Percentiles rank a stretch among this genome's conserved stretches.
phyloP scores from a whole-genome alignment of 805 yeast genomes.

The Barnettozyma sucrosica region DNA sequence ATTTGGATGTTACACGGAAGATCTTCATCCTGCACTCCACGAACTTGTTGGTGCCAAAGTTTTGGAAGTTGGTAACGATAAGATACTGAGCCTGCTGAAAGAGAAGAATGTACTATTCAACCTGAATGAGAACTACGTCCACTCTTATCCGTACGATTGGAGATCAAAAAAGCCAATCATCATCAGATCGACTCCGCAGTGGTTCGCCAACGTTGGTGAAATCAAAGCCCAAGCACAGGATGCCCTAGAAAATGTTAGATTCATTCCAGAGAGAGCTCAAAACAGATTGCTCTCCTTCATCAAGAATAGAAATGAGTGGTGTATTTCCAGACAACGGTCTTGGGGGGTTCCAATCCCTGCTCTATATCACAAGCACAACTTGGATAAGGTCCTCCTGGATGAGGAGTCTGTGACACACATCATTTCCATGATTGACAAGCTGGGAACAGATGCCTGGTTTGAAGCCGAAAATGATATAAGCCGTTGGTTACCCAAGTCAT shows the following conservation, averaged over 20 bases:
- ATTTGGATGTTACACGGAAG: conserved; percentile 57
- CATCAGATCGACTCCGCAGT: conserved; percentile 92
- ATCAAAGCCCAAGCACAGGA: conserved; percentile 59
- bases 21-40: conserved; percentile 43
- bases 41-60: conserved; percentile 54
- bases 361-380: conserved; percentile 46
- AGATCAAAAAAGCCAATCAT: conserved; percentile 93
- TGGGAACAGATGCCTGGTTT: conserved; percentile 84
- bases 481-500: conserved; percentile 68
- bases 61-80: conserved; percentile 48
- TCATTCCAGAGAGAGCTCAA: conserved; percentile 68
- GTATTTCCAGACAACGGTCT: conserved; percentile 89
- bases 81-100: conserved; percentile 39
- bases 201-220: conserved; percentile 84
- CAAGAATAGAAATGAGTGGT: conserved; percentile 85
- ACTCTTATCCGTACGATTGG: conserved; percentile 97
- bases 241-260: conserved; percentile 58
- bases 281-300: conserved; percentile 70
- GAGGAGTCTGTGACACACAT: conserved; percentile 50
- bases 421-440: conserved; percentile 45
- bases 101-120: conserved; percentile 41
- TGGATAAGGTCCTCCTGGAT: conserved; percentile 61
- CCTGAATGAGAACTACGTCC: conserved; percentile 49
- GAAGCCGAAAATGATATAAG: conserved; percentile 41
- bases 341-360: conserved; percentile 99